Conservation (phyloP, 192 early-diverging fungal genomes). For the Coemansia interrupta region DNA sequence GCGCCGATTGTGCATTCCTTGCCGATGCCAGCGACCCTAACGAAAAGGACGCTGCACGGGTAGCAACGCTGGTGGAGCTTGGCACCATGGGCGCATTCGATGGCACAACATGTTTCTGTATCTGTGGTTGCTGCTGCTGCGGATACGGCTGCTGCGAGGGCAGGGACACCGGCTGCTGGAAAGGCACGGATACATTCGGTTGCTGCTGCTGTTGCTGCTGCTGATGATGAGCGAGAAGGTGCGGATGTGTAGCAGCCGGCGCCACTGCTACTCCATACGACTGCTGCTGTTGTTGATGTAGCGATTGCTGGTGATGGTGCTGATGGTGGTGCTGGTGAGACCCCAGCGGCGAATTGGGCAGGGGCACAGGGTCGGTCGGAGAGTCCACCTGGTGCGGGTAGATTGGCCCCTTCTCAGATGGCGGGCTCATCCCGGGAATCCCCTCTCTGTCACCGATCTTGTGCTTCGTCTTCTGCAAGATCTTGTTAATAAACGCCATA, state of each 20-base stretch:
- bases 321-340: slow-evolving; percentile 10
- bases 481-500: slow-evolving; percentile 58
- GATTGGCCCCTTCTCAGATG: slow-evolving; percentile 14
- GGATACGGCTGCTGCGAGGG: not conserved
- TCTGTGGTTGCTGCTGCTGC: not conserved
- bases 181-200: slow-evolving; percentile 17
- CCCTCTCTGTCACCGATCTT: slow-evolving; percentile 45
- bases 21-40: slow-evolving; percentile 14
- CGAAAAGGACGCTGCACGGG: slow-evolving; percentile 49
- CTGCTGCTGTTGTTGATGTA: slow-evolving; percentile 8
- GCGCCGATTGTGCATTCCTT: not conserved
- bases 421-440: not conserved
- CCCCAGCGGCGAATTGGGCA: slow-evolving; percentile 16
- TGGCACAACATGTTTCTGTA: slow-evolving; percentile 45
- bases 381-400: slow-evolving; percentile 27
- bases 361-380: slow-evolving; percentile 25
- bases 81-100: slow-evolving; percentile 37
- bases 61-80: slow-evolving; percentile 36
- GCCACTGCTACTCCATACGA: not conserved
- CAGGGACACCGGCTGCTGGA: not conserved
- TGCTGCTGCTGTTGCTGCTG: slow-evolving; percentile 21
- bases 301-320: not conserved
- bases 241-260: slow-evolving; percentile 9
- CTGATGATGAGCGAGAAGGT: slow-evolving; percentile 12
- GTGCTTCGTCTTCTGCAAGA: slow-evolving; percentile 55